These are phyloP conservation scores for Raphanus hybrid DNA, from an alignment of 441 rosid genomes.

Conservation along the genomic window DNA sequence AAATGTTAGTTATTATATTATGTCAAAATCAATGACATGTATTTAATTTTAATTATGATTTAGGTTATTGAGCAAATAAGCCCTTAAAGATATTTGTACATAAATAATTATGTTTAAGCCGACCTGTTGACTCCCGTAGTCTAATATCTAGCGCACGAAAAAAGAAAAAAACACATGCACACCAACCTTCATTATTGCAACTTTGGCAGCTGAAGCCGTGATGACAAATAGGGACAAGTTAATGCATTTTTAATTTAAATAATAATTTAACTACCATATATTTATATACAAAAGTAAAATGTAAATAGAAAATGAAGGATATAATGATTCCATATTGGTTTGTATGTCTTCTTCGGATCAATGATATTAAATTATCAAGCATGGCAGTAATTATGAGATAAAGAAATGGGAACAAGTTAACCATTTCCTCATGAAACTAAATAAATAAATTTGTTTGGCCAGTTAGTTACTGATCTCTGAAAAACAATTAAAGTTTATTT, in stretches of 20 bases:
- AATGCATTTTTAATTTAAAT: slow-evolving; percentile 32
- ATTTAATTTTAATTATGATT: too few relatives aligned
- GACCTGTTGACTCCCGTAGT: slow-evolving; percentile 48
- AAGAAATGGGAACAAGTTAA: slow-evolving; percentile 39
- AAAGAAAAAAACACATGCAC: slow-evolving; percentile 45
- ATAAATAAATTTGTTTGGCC: neutral
- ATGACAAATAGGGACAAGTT: slow-evolving; percentile 49
- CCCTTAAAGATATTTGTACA: neutral
- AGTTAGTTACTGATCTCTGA: neutral
- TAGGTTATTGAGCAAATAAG: too few relatives aligned
- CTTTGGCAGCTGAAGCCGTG: slow-evolving; percentile 52
- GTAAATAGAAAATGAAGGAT: slow-evolving; percentile 31
- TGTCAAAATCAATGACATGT: too few relatives aligned
- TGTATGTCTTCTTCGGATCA: slow-evolving; percentile 61
- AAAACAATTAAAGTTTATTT: neutral
- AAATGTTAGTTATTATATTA: too few relatives aligned
- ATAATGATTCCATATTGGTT: slow-evolving; percentile 67
- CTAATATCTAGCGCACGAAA: slow-evolving; percentile 46
- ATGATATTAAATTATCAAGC: slow-evolving; percentile 50
- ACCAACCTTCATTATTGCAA: slow-evolving; percentile 43
- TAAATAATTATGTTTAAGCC: slow-evolving; percentile 21
- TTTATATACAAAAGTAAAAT: slow-evolving; percentile 3
- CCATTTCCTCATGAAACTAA: neutral
- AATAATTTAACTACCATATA: neutral
- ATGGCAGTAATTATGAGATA: slow-evolving; percentile 55